Percentiles rank a stretch among this genome's conserved stretches.
These are phyloP conservation scores for Prunella vulgaris DNA, from an alignment of 257 asterid genomes.

Conservation along the genomic window DNA sequence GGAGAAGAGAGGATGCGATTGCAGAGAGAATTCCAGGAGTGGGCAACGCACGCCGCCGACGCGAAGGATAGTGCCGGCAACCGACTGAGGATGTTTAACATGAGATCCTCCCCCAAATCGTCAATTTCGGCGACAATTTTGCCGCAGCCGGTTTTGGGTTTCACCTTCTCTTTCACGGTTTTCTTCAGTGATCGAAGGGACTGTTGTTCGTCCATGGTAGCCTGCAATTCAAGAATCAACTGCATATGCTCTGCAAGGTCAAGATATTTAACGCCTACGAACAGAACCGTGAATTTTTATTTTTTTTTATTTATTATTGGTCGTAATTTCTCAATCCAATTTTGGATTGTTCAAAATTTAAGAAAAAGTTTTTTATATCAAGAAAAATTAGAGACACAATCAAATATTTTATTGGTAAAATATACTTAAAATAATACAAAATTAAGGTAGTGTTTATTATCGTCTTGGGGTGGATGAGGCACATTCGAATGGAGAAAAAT, in stretches of 20 bases:
- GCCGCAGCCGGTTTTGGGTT: background rate
- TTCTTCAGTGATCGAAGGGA: conserved; percentile 24
- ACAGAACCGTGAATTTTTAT: too few relatives aligned
- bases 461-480: too few relatives aligned
- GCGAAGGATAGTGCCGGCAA: conserved; percentile 70
- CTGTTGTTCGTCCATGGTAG: conserved; percentile 20
- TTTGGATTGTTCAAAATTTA: too few relatives aligned
- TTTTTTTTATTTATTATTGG: too few relatives aligned
- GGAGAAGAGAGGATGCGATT: conserved; percentile 56
- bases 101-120: conserved; percentile 52
- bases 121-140: conserved; percentile 29
- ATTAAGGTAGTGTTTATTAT: too few relatives aligned
- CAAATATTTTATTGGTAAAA: too few relatives aligned
- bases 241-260: background rate
- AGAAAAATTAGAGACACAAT: too few relatives aligned
- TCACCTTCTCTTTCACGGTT: conserved; percentile 21
- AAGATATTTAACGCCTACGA: too few relatives aligned
- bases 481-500: too few relatives aligned
- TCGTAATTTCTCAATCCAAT: too few relatives aligned
- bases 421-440: too few relatives aligned
- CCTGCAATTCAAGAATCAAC: background rate
- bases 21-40: conserved; percentile 66
- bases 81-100: conserved; percentile 49
- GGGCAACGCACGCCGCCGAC: conserved; percentile 75
- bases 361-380: too few relatives aligned